Evolutionary conservation across 371 early-diverging fungal genomes (phyloP), one percentile per base, ranked within the genome.

Genomic region (Blakeslea trispora): DNA sequence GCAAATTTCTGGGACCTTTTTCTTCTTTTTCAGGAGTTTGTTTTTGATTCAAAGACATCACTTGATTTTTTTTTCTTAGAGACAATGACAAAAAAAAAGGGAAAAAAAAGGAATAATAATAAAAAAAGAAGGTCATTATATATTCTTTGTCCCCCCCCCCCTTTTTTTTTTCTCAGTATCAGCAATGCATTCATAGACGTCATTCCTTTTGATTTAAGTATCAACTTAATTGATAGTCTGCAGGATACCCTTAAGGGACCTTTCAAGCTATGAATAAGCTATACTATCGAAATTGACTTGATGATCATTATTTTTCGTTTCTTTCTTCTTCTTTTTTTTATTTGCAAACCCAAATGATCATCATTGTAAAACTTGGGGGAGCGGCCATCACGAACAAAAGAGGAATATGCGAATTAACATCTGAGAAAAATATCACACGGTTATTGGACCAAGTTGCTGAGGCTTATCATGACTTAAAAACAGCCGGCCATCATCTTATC

Each of bases 311-410:
- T n/a, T n/a, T n/a, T n/a, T n/a, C 32, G 5, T 32, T 32, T 37
- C 37, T 37, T 10, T 37, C 37, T 21, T 21, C 23, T 24, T 39
- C 13, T 37, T 45, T 22, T 46, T 24, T 24, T 46, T 39, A 24
- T n/a, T 35, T 6, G 31, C 22, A 28, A 28, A 28, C 7, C 28
- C 28, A 17, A 14, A 65, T 59, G 43, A 64, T 62, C n/a, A 64
- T 76, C n/a, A 57, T 74, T 34, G 68, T 79, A 2, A 79, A 79
- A 47, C 49, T 79, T 1, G 80, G 80, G 0, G 80, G 80, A 9
- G 80, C 80, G 13, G 77, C 77, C 15, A 66, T 79, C 21, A 72
- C 80, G 2, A 61, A 79, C 56, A 79, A 79, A 51, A 63, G 57
- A 15, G 61, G 62, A 0, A 45, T 64, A 2, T 71, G 72, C 50